These are phyloP conservation scores for Metschnikowia borealis DNA, from an alignment of 805 yeast genomes.

Conservation along the genomic window DNA sequence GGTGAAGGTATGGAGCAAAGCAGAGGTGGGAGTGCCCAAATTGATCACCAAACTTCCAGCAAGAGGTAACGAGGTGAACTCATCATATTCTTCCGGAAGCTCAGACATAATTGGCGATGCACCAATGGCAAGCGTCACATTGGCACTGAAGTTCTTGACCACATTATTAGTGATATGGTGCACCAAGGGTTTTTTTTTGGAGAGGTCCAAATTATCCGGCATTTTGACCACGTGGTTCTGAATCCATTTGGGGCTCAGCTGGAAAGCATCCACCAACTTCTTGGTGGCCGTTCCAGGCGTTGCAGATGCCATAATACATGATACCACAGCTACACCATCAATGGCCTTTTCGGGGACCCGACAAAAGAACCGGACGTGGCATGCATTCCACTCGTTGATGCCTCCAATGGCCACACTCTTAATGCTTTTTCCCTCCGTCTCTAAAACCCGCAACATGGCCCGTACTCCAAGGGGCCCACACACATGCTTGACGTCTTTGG, in stretches of 20 bases:
- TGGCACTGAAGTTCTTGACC: slow-evolving; percentile 86
- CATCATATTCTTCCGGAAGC: slow-evolving; percentile 59
- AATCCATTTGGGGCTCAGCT: slow-evolving; percentile 19
- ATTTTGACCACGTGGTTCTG: not conserved
- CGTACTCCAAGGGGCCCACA: slow-evolving; percentile 66
- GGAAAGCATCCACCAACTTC: slow-evolving; percentile 27
- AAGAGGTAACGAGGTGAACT: slow-evolving; percentile 52
- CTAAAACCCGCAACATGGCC: slow-evolving; percentile 45
- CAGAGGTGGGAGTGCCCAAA: slow-evolving; percentile 65
- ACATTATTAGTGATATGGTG: slow-evolving; percentile 88
- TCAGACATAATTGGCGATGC: slow-evolving; percentile 91
- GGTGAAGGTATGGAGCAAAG: slow-evolving; percentile 38
- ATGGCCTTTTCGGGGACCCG: slow-evolving; percentile 43
- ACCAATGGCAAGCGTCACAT: slow-evolving; percentile 77
- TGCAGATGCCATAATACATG: slow-evolving; percentile 68
- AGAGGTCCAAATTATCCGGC: not conserved
- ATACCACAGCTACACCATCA: slow-evolving; percentile 88
- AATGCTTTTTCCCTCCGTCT: slow-evolving; percentile 30
- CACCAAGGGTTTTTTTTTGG: slow-evolving; percentile 52
- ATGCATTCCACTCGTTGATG: slow-evolving; percentile 58
- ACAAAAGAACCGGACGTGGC: slow-evolving; percentile 51
- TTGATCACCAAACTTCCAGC: slow-evolving; percentile 59
- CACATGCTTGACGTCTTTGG: slow-evolving; percentile 50
- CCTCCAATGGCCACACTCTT: slow-evolving; percentile 82
- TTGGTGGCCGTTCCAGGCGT: slow-evolving; percentile 53